Base-by-base conservation (phyloP, 2,329 filamentous ascomycete species). In the Chaetomium strumarium region DNA sequence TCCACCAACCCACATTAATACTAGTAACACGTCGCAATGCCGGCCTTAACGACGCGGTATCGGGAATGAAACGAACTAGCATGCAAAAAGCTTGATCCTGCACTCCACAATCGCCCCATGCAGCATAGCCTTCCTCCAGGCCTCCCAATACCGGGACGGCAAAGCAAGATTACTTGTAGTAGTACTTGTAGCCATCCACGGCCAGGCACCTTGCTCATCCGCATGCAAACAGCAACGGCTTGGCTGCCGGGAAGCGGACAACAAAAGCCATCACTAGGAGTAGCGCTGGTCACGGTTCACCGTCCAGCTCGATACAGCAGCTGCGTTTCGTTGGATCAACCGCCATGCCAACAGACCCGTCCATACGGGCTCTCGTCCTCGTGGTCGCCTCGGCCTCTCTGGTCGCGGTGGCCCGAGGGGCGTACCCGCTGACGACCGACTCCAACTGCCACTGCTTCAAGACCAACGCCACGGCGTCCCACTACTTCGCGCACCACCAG, bases 381-480 rank as follows among this genome's bases (percentile, higher is more conserved):
- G 53, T 56, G 7, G 51, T 52, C 19, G 52, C 47, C n/a, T 53
- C 55, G n/a, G 52, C 51, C 24, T 49, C 48, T 12, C 39, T 58
- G 36, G 46, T 53, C 29, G 33, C 49, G 10, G 52, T 55, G n/a
- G 49, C 49, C 17, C 41, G 20, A 3, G 60, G 51, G 13, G 60
- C 58, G 9, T 60, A 60, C 42, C 59, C 61, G 14, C 40, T 60
- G 38, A 63, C 61, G 24, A 61, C 57, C 11, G 61, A 63, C 55
- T 60, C 60, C 19, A 62, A 63, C 49, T 71, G 69, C 58, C 57
- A 66, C 51, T 71, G 69, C 58, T 71, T 67, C 51, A 60, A 64
- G 47, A 71, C 68, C 56, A 70, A 70, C 53, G 63, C 62, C 16
- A 68, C 63, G 20, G 63, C 58, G 45, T 42, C 62, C 30, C 61